Percentiles rank a stretch among this genome's conserved stretches.
phyloP scores from a whole-genome alignment of 1,284 basidiomycete species.

The Cutaneotrichosporon mucoides region DNA sequence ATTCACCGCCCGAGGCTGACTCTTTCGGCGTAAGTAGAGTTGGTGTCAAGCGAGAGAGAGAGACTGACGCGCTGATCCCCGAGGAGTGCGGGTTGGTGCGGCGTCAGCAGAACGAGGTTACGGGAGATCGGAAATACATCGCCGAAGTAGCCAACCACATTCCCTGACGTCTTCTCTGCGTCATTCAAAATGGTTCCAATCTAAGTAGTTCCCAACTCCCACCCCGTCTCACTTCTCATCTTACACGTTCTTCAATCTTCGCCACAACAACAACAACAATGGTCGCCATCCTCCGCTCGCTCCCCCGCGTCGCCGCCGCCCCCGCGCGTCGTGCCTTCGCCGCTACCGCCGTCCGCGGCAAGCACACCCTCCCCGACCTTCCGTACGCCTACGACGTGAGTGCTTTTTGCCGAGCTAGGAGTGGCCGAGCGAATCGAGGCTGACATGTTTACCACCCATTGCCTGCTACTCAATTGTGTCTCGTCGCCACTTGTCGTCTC shows the following conservation, averaged over 20 bases:
- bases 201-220: background rate
- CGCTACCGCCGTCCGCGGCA: constrained; percentile 46
- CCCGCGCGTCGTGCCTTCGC: constrained; percentile 12
- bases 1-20: too few species aligned
- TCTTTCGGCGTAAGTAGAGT: too few species aligned
- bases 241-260: background rate
- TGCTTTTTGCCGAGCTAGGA: constrained; percentile 13
- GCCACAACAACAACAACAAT: constrained; percentile 3
- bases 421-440: background rate
- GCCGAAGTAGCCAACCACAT: too few species aligned
- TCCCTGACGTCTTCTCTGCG: too few species aligned
- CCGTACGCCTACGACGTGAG: constrained; percentile 85
- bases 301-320: constrained; percentile 16
- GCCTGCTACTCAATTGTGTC: too few species aligned
- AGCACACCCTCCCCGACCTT: constrained; percentile 66
- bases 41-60: too few species aligned
- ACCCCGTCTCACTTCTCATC: too few species aligned
- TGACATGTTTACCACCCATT: background rate
- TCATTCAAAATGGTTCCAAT: background rate
- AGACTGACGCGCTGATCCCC: too few species aligned
- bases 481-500: background rate
- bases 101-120: too few species aligned
- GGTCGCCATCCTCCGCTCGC: constrained; percentile 16
- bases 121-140: too few species aligned
- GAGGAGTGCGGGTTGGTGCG: too few species aligned